phyloP scores from a whole-genome alignment of 257 asterid genomes.

The Solanum piurae region DNA sequence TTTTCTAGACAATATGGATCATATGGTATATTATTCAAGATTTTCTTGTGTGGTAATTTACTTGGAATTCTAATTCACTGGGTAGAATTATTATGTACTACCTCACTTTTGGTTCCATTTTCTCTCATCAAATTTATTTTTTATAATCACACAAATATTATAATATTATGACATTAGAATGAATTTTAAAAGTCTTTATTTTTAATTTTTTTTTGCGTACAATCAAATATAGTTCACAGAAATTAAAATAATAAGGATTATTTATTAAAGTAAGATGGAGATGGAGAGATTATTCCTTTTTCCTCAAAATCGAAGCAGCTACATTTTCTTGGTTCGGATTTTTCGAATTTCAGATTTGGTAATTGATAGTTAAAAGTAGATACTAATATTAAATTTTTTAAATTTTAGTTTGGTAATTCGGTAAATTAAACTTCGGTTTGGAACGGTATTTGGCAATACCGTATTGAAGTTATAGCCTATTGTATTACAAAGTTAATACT shows the following conservation, averaged over 20 bases:
- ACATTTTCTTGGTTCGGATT: neutral
- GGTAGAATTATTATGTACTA: neutral
- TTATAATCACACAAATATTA: too few species aligned
- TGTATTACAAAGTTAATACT: too few species aligned
- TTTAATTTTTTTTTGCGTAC: neutral
- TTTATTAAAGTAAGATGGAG: neutral
- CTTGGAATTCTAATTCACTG: neutral
- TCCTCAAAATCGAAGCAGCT: neutral
- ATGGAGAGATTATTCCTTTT: neutral
- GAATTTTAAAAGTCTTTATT: neutral
- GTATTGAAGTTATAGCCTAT: too few species aligned
- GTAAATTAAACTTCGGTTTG: too few species aligned
- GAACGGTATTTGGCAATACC: neutral
- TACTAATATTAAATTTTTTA: too few species aligned
- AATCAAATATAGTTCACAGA: neutral
- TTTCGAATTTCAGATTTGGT: accelerated
- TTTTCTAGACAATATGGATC: neutral
- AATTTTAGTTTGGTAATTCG: neutral
- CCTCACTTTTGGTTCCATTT: neutral
- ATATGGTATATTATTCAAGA: neutral
- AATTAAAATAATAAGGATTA: neutral
- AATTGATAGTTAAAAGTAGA: too few species aligned
- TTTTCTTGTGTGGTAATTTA: neutral
- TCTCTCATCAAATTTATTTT: neutral
- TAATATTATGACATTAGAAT: too few species aligned